Conservation (phyloP, 306 rosid genomes). For the Astragalus membranaceus region DNA sequence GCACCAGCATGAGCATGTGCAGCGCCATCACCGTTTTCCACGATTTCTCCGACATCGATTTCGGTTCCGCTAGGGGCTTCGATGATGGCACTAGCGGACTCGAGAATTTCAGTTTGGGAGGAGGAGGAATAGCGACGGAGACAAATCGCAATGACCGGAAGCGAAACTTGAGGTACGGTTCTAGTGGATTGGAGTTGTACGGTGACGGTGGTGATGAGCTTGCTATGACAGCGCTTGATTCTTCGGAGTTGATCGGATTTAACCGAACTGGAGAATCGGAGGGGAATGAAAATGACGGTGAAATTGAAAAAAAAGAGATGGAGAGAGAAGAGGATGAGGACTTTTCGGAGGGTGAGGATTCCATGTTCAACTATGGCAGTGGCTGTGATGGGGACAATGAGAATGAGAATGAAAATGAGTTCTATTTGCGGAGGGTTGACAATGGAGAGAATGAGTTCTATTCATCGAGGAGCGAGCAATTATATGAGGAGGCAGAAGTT, state of each 20-base stretch:
- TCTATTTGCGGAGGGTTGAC: constrained; percentile 17
- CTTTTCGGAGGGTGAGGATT: constrained; percentile 70
- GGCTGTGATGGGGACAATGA: constrained; percentile 35
- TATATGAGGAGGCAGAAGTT: constrained; percentile 16
- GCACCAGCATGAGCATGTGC: constrained; percentile 34
- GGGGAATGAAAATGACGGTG: constrained; percentile 3
- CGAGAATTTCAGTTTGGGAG: constrained; percentile 52
- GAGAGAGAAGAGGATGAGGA: constrained; percentile 44
- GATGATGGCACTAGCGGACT: constrained; percentile 40
- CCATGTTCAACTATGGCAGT: constrained; percentile 45
- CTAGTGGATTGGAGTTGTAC: constrained; percentile 46
- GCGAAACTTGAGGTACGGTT: constrained; percentile 15
- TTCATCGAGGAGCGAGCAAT: constrained; percentile 16
- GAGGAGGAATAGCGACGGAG: constrained; percentile 27
- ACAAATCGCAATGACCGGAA: constrained; percentile 20
- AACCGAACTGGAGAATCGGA: neutral
- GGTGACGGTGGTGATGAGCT: constrained; percentile 48
- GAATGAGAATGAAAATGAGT: constrained; percentile 1
- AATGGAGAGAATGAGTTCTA: constrained; percentile 3
- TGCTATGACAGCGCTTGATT: constrained; percentile 27
- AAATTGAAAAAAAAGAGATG: constrained; percentile 18
- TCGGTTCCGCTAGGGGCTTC: constrained; percentile 31
- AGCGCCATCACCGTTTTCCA: constrained; percentile 64
- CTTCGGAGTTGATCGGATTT: constrained; percentile 22
- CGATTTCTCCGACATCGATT: constrained; percentile 54